phyloP scores from a whole-genome alignment of 2,329 filamentous ascomycete species.

The Colletotrichum aenigma region DNA sequence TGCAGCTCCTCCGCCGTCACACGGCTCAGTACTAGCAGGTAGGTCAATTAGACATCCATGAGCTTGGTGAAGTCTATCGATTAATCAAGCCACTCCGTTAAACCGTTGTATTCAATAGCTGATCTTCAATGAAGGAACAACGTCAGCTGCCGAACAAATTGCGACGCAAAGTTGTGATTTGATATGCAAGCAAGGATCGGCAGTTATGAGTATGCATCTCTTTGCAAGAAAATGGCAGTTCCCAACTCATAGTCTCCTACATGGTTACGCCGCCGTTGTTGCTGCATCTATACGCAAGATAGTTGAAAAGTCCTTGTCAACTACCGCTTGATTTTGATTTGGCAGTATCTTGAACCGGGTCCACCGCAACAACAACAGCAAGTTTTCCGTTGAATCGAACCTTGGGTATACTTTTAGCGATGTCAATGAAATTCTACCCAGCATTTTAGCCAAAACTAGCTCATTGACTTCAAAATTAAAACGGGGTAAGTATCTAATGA shows the following conservation, averaged over 20 bases:
- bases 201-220: neutral
- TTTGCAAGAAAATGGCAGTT: neutral
- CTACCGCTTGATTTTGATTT: neutral
- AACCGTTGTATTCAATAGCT: neutral
- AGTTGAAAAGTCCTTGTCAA: neutral
- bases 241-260: neutral
- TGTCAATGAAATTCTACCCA: fast-evolving
- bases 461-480: neutral
- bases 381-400: neutral
- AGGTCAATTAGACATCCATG: neutral
- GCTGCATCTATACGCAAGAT: neutral
- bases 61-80: neutral
- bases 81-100: neutral
- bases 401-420: neutral
- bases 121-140: neutral
- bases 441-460: neutral
- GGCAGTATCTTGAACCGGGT: neutral
- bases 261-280: neutral
- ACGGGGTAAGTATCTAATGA: neutral
- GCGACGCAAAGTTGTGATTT: neutral
- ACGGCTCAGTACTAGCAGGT: neutral
- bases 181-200: neutral
- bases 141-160: neutral
- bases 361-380: neutral
- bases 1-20: neutral